Base-by-base conservation (phyloP, 257 asterid genomes). In the Marsdenia floribunda region DNA sequence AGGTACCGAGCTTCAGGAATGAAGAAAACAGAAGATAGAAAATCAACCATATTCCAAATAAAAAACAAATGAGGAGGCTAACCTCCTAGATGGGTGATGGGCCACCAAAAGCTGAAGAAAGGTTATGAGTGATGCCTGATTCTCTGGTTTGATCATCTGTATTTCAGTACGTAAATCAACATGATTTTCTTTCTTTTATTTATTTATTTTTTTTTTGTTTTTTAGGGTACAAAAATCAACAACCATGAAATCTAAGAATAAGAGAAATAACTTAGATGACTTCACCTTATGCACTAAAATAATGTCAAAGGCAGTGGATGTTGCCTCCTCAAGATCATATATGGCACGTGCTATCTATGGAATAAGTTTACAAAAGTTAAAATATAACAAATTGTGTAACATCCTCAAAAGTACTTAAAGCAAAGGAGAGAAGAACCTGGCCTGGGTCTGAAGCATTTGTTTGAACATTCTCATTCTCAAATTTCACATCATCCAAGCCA, bases 81-180 rank as follows among this genome's bases (percentile, higher is more conserved):
- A 90, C 99, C 97, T 87, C 85, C 89, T 88, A 52, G 99, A 92
- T 22, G 99, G 99, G 84, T 95, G 99, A 87, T 95, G 98, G 73
- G 88, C 90, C 79, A 87, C 97, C 84, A 92, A 84, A 86, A 95
- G 93, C 78, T 95, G 98, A 78, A 95, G 84, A 84, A 95, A 92
- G 76, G 83, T 88, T 68, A 87, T 76, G 70, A 95, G 88, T 6
- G 96, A 84, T 49, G 89, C 90, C 68, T 80, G 86, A 79, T 90
- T 90, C 72, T 86, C 91, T 61, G 90, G 53, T 78, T 89, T 95
- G 81, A 95, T 90, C 99, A 90, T 89, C 99, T 95, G 83, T 52
- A 73, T 47, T 76, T 76, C 40, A 68, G 50, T 61, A 65, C 70
- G 58, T 46, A 72, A 37, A 71, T n/a, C n/a, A 74, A 12, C 14